Percentiles rank a stretch among this genome's conserved stretches.
These are phyloP conservation scores for Gossypium bickii DNA, from an alignment of 345 rosid genomes.

Conservation along the genomic window DNA sequence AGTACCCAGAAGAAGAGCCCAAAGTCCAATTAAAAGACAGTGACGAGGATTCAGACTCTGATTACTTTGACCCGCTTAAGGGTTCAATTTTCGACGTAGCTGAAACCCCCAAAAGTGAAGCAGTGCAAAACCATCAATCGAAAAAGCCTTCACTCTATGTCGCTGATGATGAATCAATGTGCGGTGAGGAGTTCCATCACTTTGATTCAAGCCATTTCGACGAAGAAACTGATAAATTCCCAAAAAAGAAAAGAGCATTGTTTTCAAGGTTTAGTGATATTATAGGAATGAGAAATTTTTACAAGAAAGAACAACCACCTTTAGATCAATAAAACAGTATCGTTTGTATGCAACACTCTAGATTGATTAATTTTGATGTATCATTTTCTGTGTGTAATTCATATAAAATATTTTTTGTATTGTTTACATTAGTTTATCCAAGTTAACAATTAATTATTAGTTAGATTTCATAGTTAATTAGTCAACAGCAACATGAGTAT, in stretches of 20 bases:
- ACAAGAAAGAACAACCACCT: constrained; percentile 22
- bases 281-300: constrained; percentile 33
- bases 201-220: constrained; percentile 40
- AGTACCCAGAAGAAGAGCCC: constrained; percentile 27
- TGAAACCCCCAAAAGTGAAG: constrained; percentile 36
- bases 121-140: neutral
- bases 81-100: constrained; percentile 73
- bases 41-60: constrained; percentile 22
- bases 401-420: too few relatives aligned
- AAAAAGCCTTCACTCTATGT: constrained; percentile 30
- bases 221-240: constrained; percentile 47
- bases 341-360: neutral
- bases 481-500: too few relatives aligned
- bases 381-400: too few relatives aligned
- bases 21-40: constrained; percentile 8
- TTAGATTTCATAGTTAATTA: too few relatives aligned
- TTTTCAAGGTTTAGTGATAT: constrained; percentile 68
- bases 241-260: constrained; percentile 69
- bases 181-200: constrained; percentile 49
- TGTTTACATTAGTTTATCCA: too few relatives aligned
- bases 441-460: too few relatives aligned
- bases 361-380: too few relatives aligned
- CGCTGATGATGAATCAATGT: constrained; percentile 33
- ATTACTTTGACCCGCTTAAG: constrained; percentile 38
- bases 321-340: neutral